phyloP scores from a whole-genome alignment of 257 asterid species.

The Solanum stenotomum region DNA sequence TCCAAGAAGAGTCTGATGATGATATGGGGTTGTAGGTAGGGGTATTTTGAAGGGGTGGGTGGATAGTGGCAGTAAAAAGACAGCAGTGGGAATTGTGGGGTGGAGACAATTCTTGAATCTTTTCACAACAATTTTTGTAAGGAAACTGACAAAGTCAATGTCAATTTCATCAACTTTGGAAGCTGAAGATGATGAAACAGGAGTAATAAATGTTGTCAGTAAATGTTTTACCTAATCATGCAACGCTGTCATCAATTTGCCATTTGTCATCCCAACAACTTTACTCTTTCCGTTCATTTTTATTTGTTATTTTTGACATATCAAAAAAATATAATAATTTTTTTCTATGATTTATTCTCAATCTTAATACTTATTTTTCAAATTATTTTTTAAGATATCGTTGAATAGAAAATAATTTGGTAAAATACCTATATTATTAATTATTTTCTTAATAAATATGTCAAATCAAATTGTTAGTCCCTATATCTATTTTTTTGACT shows the following conservation, averaged over 20 bases:
- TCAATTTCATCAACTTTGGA: background rate
- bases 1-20: background rate
- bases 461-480: no score
- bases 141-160: background rate
- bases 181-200: background rate
- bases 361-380: no score
- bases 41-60: constrained; percentile 6
- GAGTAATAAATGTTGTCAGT: background rate
- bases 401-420: no score
- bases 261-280: background rate
- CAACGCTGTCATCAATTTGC: background rate
- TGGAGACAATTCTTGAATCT: constrained; percentile 14
- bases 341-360: no score
- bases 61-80: background rate
- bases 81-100: constrained; percentile 2
- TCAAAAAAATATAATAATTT: rapidly evolving
- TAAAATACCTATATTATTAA: no score
- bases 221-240: background rate
- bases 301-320: no score
- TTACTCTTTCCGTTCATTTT: no score
- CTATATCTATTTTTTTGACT: no score
- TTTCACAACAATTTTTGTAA: background rate
- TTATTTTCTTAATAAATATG: no score
- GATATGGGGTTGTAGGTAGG: constrained; percentile 6
- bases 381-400: no score